Percentiles rank a stretch among this genome's conserved stretches.
Evolutionary conservation across 2,329 filamentous ascomycete species (phyloP).

Genomic region (Albophoma yamanashiensis): DNA sequence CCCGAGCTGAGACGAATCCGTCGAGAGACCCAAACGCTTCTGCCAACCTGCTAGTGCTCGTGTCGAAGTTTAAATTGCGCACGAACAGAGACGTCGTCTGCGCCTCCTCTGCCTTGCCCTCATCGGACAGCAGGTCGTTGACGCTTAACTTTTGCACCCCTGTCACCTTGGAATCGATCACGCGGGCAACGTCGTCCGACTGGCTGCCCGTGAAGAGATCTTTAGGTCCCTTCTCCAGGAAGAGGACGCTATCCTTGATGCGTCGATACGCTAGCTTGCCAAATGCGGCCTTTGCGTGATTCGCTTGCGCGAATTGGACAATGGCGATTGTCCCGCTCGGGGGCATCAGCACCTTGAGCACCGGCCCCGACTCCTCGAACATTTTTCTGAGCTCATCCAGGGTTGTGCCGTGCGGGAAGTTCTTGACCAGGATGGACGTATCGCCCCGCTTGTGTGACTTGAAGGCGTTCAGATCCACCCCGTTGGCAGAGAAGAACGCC

Average conservation of each 20-base stretch:
- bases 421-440: slow-evolving; percentile 83
- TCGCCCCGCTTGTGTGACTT: slow-evolving; percentile 78
- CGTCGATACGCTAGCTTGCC: slow-evolving; percentile 77
- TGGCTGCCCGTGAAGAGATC: slow-evolving; percentile 51
- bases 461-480: slow-evolving; percentile 87
- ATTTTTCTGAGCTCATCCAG: slow-evolving; percentile 67
- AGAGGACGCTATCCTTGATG: slow-evolving; percentile 82
- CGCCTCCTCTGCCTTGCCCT: slow-evolving; percentile 39
- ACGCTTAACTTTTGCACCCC: slow-evolving; percentile 53
- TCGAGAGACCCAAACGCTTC: slow-evolving; percentile 72
- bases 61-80: slow-evolving; percentile 87
- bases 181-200: slow-evolving; percentile 15
- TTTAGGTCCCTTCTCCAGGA: slow-evolving; percentile 86
- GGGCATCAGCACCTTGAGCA: slow-evolving; percentile 80
- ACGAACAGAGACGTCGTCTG: slow-evolving; percentile 80
- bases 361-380: slow-evolving; percentile 77
- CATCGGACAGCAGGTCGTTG: slow-evolving; percentile 55
- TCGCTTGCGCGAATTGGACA: slow-evolving; percentile 71
- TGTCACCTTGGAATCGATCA: slow-evolving; percentile 21
- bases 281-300: slow-evolving; percentile 76
- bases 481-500: slow-evolving; percentile 76
- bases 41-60: slow-evolving; percentile 64
- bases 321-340: slow-evolving; percentile 90
- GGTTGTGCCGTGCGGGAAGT: slow-evolving; percentile 78
- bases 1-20: slow-evolving; percentile 78